Conservation (phyloP, 140 eudicot species). For the Ambrosia hybrid region DNA sequence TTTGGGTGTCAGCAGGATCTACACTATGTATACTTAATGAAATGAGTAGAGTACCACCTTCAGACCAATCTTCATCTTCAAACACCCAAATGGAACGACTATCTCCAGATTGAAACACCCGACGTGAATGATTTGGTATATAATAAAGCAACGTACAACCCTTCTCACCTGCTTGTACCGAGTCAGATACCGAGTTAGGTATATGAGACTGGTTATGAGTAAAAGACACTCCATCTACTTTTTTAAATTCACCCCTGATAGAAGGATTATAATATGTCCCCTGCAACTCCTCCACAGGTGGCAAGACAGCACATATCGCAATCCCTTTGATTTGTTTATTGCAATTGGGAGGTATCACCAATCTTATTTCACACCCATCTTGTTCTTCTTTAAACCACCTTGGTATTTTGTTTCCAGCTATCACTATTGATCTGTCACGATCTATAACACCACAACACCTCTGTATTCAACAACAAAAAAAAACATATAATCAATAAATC, state of each 20-base stretch:
- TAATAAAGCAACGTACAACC: neutral
- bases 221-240: neutral
- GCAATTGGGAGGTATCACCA: neutral
- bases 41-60: neutral
- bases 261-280: neutral
- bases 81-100: no score
- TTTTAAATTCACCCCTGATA: neutral
- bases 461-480: neutral
- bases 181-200: no score
- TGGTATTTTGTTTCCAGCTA: conserved; percentile 18
- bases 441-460: neutral
- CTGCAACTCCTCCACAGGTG: neutral
- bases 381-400: conserved; percentile 9
- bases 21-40: neutral
- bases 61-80: conserved; percentile 1
- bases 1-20: no score
- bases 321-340: neutral
- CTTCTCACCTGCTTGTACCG: neutral
- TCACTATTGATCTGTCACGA: neutral
- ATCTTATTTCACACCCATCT: neutral
- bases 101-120: no score
- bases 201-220: no score
- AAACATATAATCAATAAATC: neutral
- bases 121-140: neutral
- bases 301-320: neutral